Conservation (phyloP, 2,329 filamentous ascomycete genomes). For the Botrytis porri region DNA sequence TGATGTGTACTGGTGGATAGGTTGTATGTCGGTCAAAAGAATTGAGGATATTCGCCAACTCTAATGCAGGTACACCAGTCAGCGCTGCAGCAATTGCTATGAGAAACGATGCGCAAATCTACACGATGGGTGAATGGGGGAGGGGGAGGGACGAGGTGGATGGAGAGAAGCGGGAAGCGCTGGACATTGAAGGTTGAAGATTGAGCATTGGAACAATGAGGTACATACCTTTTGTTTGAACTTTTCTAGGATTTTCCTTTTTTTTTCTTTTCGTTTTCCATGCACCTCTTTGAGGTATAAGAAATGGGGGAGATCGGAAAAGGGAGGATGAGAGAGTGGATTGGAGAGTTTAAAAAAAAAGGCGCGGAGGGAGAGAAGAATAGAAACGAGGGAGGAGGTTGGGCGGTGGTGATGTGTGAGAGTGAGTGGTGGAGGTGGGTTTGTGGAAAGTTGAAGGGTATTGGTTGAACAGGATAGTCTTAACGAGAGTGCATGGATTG, state of each 20-base stretch:
- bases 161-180: slow-evolving; percentile 30
- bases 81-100: slow-evolving; percentile 35
- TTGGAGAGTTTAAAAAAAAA: slow-evolving; percentile 28
- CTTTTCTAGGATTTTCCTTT: not conserved
- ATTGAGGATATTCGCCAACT: slow-evolving; percentile 36
- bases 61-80: slow-evolving; percentile 40
- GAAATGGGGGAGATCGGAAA: slow-evolving; percentile 33
- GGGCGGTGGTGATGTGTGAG: slow-evolving; percentile 31
- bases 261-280: slow-evolving; percentile 18
- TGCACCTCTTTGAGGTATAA: slow-evolving; percentile 26
- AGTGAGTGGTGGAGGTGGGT: slow-evolving; percentile 29
- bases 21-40: slow-evolving; percentile 26
- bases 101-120: slow-evolving; percentile 27
- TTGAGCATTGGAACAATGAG: slow-evolving; percentile 12
- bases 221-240: slow-evolving; percentile 30
- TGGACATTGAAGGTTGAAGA: slow-evolving; percentile 11
- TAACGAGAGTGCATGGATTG: slow-evolving; percentile 14
- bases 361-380: slow-evolving; percentile 24
- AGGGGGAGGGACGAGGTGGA: slow-evolving; percentile 20
- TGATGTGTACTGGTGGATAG: slow-evolving; percentile 22
- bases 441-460: slow-evolving; percentile 21
- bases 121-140: slow-evolving; percentile 6
- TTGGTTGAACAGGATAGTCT: slow-evolving; percentile 15
- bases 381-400: slow-evolving; percentile 27
- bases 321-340: slow-evolving; percentile 35